Evolutionary conservation across 2,329 filamentous ascomycete species (phyloP).

Genomic region (Celoporthe dispersa): DNA sequence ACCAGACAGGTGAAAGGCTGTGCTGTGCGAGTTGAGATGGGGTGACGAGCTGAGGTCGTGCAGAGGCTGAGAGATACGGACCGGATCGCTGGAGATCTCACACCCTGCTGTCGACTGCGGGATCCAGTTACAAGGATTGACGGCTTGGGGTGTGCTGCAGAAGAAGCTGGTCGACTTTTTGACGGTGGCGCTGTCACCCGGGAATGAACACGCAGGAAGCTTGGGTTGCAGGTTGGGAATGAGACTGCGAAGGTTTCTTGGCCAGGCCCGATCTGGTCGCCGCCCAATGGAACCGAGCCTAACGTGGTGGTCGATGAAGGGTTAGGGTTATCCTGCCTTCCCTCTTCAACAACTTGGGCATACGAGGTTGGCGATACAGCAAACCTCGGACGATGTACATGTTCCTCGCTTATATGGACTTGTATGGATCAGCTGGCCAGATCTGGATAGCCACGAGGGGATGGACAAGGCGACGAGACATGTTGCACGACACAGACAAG

Average conservation of each 20-base stretch:
- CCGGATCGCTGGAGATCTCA: background rate
- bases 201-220: background rate
- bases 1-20: background rate
- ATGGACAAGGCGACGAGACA: background rate
- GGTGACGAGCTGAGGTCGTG: background rate
- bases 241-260: slow-evolving; percentile 19
- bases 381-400: background rate
- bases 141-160: slow-evolving; percentile 1
- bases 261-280: background rate
- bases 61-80: background rate
- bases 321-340: background rate
- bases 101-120: background rate
- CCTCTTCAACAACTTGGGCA: background rate
- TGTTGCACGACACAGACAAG: background rate
- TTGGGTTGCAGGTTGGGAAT: slow-evolving; percentile 12
- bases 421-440: background rate
- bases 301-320: background rate
- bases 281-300: background rate
- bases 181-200: background rate
- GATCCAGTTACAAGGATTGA: slow-evolving; percentile 9
- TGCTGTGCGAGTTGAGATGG: background rate
- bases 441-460: background rate
- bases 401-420: background rate
- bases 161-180: background rate
- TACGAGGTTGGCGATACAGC: background rate